phyloP scores from a whole-genome alignment of 805 yeast species.

The Lipomyces yamadae region DNA sequence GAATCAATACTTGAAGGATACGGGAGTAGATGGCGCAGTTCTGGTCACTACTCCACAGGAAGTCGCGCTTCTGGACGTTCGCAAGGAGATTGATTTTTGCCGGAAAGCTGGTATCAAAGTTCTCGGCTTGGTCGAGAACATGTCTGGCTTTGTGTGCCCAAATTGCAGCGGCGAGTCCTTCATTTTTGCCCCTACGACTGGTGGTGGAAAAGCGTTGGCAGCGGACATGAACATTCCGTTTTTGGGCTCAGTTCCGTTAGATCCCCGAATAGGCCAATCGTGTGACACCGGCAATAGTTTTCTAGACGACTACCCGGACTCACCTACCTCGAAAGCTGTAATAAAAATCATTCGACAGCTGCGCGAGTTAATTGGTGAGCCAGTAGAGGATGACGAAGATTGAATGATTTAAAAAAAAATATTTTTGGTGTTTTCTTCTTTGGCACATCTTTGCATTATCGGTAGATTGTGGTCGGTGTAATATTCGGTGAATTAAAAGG shows the following conservation, averaged over 20 bases:
- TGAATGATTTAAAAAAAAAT: constrained; percentile 38
- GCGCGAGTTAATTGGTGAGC: constrained; percentile 35
- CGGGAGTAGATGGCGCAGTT: constrained; percentile 93
- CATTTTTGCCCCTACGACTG: constrained; percentile 93
- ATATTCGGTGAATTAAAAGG: neutral
- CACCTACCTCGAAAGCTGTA: constrained; percentile 90
- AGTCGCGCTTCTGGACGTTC: constrained; percentile 89
- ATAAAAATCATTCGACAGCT: constrained; percentile 65
- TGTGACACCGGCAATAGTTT: constrained; percentile 89
- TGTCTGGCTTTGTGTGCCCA: constrained; percentile 99
- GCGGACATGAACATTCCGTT: constrained; percentile 77
- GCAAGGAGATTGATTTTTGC: constrained; percentile 96
- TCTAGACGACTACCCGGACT: constrained; percentile 80
- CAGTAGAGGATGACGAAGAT: constrained; percentile 44
- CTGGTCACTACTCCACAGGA: constrained; percentile 98
- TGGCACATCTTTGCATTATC: neutral
- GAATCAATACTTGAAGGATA: constrained; percentile 81
- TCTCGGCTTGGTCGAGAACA: constrained; percentile 91
- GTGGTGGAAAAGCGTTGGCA: constrained; percentile 89
- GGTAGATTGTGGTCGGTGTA: neutral
- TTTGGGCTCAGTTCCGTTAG: constrained; percentile 92
- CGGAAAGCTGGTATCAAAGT: constrained; percentile 84
- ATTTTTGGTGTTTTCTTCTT: constrained; percentile 2
- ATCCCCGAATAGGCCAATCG: constrained; percentile 88
- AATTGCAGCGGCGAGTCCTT: constrained; percentile 86